phyloP scores from a whole-genome alignment of 129 eudicot genomes.

The Centella asiatica region DNA sequence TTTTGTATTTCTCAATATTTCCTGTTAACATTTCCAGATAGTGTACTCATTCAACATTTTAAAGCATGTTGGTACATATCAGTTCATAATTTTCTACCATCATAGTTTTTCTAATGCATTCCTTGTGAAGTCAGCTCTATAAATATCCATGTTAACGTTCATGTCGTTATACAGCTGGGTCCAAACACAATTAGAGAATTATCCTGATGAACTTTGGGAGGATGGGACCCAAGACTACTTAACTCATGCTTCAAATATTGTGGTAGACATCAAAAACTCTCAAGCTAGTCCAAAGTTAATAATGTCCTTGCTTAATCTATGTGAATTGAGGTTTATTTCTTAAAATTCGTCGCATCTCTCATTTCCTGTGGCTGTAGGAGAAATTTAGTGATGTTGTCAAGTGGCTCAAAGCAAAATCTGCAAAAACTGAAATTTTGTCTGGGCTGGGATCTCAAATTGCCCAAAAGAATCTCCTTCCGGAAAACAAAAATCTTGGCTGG shows the following conservation, averaged over 20 bases:
- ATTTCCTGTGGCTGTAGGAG: constrained; percentile 45
- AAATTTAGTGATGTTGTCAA: constrained; percentile 85
- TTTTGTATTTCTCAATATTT: too few species aligned
- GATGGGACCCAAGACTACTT: constrained; percentile 82
- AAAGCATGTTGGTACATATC: too few species aligned
- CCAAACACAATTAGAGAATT: constrained; percentile 67
- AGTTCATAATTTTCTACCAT: too few species aligned
- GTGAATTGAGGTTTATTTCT: neutral
- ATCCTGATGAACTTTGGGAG: constrained; percentile 99
- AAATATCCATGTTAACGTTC: neutral
- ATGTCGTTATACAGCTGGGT: constrained; percentile 68
- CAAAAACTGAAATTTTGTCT: constrained; percentile 35
- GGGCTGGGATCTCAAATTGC: constrained; percentile 25
- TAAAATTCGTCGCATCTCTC: neutral
- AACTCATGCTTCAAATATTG: constrained; percentile 62
- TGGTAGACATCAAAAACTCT: constrained; percentile 39
- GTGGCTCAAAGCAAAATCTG: constrained; percentile 79
- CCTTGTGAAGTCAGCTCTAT: neutral
- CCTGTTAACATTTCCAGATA: too few species aligned
- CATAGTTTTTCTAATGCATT: neutral
- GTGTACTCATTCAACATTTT: too few species aligned
- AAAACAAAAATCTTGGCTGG: constrained; percentile 29
- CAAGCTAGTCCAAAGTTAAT: neutral
- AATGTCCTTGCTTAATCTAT: neutral
- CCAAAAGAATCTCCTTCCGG: constrained; percentile 32